These are phyloP conservation scores for Peronospora tabacina DNA, from an alignment of 352 stramenopile species.

Conservation along the genomic window DNA sequence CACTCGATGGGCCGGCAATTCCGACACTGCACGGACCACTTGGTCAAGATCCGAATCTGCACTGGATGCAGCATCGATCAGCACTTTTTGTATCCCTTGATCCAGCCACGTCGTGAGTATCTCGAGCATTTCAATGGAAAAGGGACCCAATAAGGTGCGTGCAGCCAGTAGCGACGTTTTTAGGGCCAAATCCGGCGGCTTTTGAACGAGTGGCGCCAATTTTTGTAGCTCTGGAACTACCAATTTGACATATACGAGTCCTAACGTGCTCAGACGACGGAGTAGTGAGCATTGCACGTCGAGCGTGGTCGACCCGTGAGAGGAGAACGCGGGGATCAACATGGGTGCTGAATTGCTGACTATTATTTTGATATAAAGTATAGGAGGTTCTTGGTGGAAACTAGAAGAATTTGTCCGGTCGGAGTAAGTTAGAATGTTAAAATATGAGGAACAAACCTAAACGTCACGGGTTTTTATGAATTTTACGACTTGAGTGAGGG, in stretches of 20 bases:
- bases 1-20: constrained; percentile 55
- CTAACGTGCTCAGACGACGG: constrained; percentile 40
- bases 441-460: too few relatives aligned
- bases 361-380: too few relatives aligned
- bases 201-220: constrained; percentile 24
- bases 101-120: constrained; percentile 54
- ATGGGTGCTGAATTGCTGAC: too few relatives aligned
- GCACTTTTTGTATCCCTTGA: constrained; percentile 44
- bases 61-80: constrained; percentile 40
- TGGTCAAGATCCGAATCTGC: constrained; percentile 44
- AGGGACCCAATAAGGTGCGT: constrained; percentile 55
- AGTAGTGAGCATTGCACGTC: constrained; percentile 26
- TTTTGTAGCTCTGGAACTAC: constrained; percentile 22
- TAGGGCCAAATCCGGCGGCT: constrained; percentile 26
- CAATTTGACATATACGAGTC: constrained; percentile 36
- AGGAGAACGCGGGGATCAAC: constrained; percentile 28
- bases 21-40: constrained; percentile 47
- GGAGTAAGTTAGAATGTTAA: too few relatives aligned
- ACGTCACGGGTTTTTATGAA: too few relatives aligned
- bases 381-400: too few relatives aligned
- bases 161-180: constrained; percentile 39
- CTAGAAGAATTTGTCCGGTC: too few relatives aligned
- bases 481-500: too few relatives aligned
- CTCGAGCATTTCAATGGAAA: constrained; percentile 49
- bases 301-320: neutral